Evolutionary conservation across 768 basidiomycete genomes (phyloP).

Genomic region (Pleurotus platypus): DNA sequence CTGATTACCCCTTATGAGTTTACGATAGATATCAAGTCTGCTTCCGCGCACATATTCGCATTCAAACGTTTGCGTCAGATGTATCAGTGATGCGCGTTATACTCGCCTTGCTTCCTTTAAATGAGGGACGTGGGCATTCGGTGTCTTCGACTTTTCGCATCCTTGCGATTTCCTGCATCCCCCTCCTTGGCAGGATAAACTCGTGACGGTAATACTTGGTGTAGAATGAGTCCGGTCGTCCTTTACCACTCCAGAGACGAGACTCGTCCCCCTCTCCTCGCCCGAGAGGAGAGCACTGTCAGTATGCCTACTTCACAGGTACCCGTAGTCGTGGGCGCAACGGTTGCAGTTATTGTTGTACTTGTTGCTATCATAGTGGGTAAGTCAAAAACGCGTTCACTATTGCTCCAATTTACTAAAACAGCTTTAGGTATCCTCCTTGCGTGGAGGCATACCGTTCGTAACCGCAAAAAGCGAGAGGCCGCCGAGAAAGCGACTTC

Average conservation of each 20-base stretch:
- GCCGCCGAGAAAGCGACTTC: not conserved
- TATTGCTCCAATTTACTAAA: not conserved
- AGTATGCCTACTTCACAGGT: not conserved
- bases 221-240: slow-evolving; percentile 2
- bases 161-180: not conserved
- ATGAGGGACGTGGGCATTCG: not conserved
- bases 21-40: not conserved
- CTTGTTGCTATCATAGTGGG: slow-evolving; percentile 3
- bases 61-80: not conserved
- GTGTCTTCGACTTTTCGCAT: not conserved
- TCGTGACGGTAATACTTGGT: not conserved
- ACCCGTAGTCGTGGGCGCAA: slow-evolving; percentile 4
- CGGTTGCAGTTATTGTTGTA: slow-evolving; percentile 5
- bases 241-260: not conserved
- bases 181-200: not conserved
- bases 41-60: not conserved
- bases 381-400: not conserved
- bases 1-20: not conserved
- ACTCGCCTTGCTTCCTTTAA: not conserved
- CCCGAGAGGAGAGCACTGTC: not conserved
- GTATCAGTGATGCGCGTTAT: slow-evolving; percentile 3
- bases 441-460: not conserved
- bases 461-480: not conserved
- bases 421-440: not conserved
- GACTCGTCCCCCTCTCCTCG: not conserved